Conservation (phyloP, 805 yeast genomes). For the Starmerella stigmatis region DNA sequence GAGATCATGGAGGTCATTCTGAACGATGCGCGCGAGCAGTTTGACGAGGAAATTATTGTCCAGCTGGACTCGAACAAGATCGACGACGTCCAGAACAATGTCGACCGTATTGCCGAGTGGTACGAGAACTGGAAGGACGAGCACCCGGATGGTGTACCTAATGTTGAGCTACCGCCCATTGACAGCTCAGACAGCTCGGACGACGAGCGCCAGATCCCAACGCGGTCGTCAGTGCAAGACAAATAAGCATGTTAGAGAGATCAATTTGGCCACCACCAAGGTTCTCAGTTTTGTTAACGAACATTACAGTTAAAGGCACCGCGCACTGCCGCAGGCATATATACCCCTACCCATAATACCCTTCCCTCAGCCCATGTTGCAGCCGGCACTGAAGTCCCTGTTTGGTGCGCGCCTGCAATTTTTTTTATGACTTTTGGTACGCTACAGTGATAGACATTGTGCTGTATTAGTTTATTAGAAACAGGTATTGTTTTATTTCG, state of each 20-base stretch:
- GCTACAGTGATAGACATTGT: too few species aligned
- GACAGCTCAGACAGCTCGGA: conserved; percentile 21
- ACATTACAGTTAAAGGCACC: too few species aligned
- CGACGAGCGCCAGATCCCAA: conserved; percentile 14
- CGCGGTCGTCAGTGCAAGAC: neutral
- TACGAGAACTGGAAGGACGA: conserved; percentile 56
- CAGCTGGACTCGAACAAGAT: conserved; percentile 62
- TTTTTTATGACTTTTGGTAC: too few species aligned
- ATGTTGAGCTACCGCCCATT: conserved; percentile 11
- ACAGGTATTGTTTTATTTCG: too few species aligned
- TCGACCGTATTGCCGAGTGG: conserved; percentile 69
- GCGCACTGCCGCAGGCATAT: too few species aligned
- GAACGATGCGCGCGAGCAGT: conserved; percentile 78
- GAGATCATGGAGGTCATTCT: conserved; percentile 91
- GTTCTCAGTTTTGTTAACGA: too few species aligned
- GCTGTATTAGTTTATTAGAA: too few species aligned
- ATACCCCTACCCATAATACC: too few species aligned
- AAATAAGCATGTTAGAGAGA: neutral
- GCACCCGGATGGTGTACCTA: conserved; percentile 24
- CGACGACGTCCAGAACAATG: conserved; percentile 74
- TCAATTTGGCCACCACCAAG: neutral
- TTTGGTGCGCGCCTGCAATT: too few species aligned
- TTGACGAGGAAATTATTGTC: conserved; percentile 69
- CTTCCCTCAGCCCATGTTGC: too few species aligned
- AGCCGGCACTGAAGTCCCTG: too few species aligned